These are phyloP conservation scores for Leishmania braziliensis DNA, from an alignment of 208 protist genomes.

Conservation along the genomic window DNA sequence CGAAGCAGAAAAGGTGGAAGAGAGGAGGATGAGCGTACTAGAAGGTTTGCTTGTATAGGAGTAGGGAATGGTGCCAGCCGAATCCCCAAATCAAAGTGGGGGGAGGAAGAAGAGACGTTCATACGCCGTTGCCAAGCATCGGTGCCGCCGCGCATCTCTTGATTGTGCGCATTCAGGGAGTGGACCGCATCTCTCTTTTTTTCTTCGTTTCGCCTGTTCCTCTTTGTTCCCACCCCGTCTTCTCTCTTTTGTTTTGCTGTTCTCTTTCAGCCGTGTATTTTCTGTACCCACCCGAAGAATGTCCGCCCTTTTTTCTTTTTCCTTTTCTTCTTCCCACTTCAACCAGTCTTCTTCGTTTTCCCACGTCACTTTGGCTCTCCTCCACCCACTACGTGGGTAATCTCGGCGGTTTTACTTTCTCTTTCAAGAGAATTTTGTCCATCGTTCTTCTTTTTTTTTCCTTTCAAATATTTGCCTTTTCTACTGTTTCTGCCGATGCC, in stretches of 20 bases:
- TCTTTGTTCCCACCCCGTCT: neutral
- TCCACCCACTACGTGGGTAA: too few relatives aligned
- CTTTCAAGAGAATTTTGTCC: neutral
- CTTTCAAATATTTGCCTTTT: neutral
- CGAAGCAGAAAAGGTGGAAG: neutral
- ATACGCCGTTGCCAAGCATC: neutral
- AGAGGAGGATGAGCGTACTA: too few relatives aligned
- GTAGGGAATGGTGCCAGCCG: neutral
- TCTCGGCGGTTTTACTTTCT: too few relatives aligned
- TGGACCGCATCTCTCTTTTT: neutral
- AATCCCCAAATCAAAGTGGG: neutral
- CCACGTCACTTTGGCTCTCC: too few relatives aligned
- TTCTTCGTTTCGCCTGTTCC: neutral
- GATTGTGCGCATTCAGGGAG: neutral
- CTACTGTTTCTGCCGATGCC: neutral
- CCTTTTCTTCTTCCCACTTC: neutral
- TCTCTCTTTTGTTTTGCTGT: neutral
- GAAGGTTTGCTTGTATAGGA: neutral
- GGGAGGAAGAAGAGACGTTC: neutral
- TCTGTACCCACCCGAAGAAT: too few relatives aligned
- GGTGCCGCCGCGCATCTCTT: neutral
- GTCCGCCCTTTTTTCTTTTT: neutral
- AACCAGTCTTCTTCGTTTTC: too few relatives aligned
- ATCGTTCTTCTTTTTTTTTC: constrained; percentile 1
- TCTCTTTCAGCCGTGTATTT: neutral